These are phyloP conservation scores for Striga asiatica DNA, from an alignment of 257 asterid species.

Conservation along the genomic window DNA sequence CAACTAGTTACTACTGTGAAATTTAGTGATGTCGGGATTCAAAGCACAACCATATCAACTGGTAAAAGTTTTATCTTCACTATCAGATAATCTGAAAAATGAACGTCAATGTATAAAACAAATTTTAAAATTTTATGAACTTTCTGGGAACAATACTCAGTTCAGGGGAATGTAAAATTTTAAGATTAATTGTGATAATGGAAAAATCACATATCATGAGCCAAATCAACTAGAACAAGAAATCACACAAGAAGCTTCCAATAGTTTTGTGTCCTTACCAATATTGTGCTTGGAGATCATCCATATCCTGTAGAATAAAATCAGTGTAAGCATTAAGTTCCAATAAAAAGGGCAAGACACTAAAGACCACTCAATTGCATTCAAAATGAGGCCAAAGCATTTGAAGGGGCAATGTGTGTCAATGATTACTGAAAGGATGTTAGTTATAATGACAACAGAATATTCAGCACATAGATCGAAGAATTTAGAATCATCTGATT, in stretches of 20 bases:
- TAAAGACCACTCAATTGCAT: constrained; percentile 1
- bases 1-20: no score
- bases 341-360: background rate
- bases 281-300: constrained; percentile 23
- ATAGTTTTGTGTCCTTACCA: constrained; percentile 27
- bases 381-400: background rate
- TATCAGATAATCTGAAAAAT: no score
- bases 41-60: no score
- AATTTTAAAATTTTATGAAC: no score
- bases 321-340: constrained; percentile 8
- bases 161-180: background rate
- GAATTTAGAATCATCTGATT: background rate
- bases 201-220: background rate
- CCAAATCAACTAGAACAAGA: constrained; percentile 1
- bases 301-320: constrained; percentile 32
- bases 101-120: no score
- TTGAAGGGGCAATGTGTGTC: background rate
- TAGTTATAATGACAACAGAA: constrained; percentile 8
- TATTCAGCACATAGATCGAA: background rate
- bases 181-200: background rate
- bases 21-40: no score
- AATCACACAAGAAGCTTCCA: background rate
- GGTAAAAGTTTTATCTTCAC: no score
- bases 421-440: constrained; percentile 11
- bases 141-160: no score